phyloP scores from a whole-genome alignment of 805 yeast genomes.

The Ogataea saltuana region DNA sequence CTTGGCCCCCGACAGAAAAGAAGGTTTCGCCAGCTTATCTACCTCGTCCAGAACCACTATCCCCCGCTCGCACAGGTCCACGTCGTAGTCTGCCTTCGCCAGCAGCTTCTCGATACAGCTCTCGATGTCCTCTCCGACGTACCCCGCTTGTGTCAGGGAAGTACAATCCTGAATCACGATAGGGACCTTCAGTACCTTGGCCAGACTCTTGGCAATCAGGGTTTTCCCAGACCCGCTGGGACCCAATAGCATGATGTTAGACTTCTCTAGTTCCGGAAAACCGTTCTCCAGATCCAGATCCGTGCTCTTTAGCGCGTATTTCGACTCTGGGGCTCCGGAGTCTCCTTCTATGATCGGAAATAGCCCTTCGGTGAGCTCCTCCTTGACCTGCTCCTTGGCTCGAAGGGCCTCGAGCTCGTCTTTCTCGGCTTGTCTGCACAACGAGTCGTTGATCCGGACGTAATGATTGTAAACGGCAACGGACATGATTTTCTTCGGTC shows the following conservation, averaged over 20 bases:
- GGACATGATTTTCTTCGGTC: constrained; percentile 56
- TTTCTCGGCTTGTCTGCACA: constrained; percentile 11
- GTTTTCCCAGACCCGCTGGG: constrained; percentile 69
- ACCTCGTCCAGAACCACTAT: constrained; percentile 61
- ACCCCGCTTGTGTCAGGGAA: constrained; percentile 63
- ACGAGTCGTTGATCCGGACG: constrained; percentile 45
- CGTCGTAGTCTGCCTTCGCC: constrained; percentile 51
- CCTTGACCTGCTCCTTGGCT: constrained; percentile 8
- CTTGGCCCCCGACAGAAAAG: constrained; percentile 47
- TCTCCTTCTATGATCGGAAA: constrained; percentile 9
- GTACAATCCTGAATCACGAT: constrained; percentile 63
- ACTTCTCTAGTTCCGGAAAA: constrained; percentile 51
- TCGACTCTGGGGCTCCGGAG: neutral
- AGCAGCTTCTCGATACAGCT: constrained; percentile 54
- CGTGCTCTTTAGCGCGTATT: constrained; percentile 1
- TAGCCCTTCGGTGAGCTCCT: constrained; percentile 12
- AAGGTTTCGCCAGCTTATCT: constrained; percentile 55
- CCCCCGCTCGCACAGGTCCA: constrained; percentile 54
- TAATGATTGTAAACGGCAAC: constrained; percentile 64
- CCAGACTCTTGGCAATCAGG: constrained; percentile 54
- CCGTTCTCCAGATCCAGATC: constrained; percentile 35
- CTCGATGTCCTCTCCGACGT: constrained; percentile 66
- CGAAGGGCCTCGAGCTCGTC: constrained; percentile 7
- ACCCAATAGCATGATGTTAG: constrained; percentile 56
- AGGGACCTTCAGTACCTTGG: constrained; percentile 53